Conservation (phyloP, 2,329 filamentous ascomycete species). For the Dothidotthia symphoricarpi region DNA sequence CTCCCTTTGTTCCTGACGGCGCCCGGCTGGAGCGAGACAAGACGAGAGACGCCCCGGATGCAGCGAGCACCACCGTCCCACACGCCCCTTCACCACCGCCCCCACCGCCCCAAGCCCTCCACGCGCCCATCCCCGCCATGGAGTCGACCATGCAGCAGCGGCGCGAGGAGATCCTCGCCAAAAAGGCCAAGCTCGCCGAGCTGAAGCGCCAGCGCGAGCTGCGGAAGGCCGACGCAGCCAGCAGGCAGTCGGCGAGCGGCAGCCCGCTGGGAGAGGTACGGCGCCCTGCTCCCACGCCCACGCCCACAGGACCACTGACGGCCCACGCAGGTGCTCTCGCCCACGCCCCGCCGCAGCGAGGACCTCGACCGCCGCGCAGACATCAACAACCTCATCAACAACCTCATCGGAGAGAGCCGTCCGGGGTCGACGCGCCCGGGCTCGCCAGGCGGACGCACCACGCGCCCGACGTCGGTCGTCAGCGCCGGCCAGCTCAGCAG, state of each 20-base stretch:
- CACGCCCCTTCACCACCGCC: background rate
- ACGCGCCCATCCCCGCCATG: conserved; percentile 22
- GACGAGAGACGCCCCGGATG: no score
- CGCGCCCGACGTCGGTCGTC: conserved; percentile 81
- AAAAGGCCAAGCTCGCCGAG: conserved; percentile 95
- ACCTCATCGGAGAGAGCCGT: conserved; percentile 75
- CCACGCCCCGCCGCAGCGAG: conserved; percentile 63
- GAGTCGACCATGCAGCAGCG: conserved; percentile 68
- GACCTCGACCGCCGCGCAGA: conserved; percentile 63
- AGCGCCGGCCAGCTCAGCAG: conserved; percentile 79
- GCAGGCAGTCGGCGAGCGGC: conserved; percentile 61
- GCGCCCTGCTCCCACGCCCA: background rate
- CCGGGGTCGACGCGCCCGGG: conserved; percentile 64
- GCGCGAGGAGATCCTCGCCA: conserved; percentile 93
- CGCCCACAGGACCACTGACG: conserved; percentile 9
- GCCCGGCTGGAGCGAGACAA: no score
- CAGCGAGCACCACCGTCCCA: background rate
- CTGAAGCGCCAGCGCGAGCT: conserved; percentile 89
- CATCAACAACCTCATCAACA: conserved; percentile 82
- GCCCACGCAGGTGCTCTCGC: conserved; percentile 61
- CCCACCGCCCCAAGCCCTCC: conserved; percentile 1
- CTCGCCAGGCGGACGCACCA: conserved; percentile 54
- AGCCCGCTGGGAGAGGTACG: conserved; percentile 67
- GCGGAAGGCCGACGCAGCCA: conserved; percentile 69
- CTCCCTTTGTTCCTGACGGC: no score